phyloP scores from a whole-genome alignment of 1,284 basidiomycete species.

The Ganoderma multipileum region DNA sequence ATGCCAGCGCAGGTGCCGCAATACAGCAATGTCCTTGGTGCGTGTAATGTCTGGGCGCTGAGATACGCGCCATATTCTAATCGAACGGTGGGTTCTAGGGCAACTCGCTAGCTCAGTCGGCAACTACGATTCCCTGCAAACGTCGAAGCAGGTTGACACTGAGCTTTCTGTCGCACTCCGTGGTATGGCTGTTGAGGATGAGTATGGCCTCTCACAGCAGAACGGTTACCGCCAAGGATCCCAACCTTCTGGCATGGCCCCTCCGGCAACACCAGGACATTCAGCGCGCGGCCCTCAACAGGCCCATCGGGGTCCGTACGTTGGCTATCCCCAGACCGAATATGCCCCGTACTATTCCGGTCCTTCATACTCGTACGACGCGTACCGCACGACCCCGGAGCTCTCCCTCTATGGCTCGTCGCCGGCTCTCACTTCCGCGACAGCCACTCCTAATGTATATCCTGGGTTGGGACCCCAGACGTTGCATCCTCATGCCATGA shows the following conservation, averaged over 20 bases:
- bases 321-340: constrained; percentile 59
- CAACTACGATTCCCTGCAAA: constrained; percentile 49
- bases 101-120: constrained; percentile 36
- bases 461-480: constrained; percentile 50
- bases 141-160: constrained; percentile 51
- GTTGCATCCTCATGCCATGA: constrained; percentile 51
- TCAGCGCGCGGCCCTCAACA: constrained; percentile 49
- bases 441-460: constrained; percentile 55
- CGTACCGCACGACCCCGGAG: constrained; percentile 57
- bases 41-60: not conserved
- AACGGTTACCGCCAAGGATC: constrained; percentile 37
- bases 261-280: constrained; percentile 20
- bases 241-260: constrained; percentile 25
- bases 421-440: constrained; percentile 45
- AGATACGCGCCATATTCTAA: constrained; percentile 33
- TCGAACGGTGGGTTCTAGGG: constrained; percentile 32
- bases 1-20: constrained; percentile 59
- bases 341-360: constrained; percentile 63
- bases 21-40: constrained; percentile 53
- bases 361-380: constrained; percentile 60
- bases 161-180: constrained; percentile 65
- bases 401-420: constrained; percentile 58
- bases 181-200: constrained; percentile 75
- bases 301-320: constrained; percentile 55
- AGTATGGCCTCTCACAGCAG: constrained; percentile 43